phyloP scores from a whole-genome alignment of 2,329 filamentous ascomycete species.

The Nothomitra cinnamomea region DNA sequence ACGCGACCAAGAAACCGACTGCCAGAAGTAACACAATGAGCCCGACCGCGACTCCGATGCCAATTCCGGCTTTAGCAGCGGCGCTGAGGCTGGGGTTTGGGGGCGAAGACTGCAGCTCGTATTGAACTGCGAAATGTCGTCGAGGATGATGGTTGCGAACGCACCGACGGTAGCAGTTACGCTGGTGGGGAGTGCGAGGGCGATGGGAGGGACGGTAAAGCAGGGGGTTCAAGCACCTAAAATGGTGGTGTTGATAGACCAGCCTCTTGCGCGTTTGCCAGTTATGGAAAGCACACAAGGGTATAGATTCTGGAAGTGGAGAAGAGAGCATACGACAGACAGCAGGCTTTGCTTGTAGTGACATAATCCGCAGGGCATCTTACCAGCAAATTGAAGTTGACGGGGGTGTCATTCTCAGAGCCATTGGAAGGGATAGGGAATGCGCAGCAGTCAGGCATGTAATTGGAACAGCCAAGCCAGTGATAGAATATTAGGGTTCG shows the following conservation, averaged over 20 bases:
- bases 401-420: neutral
- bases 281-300: too few species aligned
- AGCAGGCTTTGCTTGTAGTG: constrained; percentile 11
- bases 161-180: constrained; percentile 8
- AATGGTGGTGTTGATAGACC: constrained; percentile 11
- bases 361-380: constrained; percentile 12
- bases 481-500: constrained; percentile 8
- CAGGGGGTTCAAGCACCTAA: constrained; percentile 17
- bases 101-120: constrained; percentile 10
- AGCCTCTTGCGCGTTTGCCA: too few species aligned
- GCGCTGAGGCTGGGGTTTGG: constrained; percentile 8
- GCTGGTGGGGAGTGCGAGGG: constrained; percentile 10
- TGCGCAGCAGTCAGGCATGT: constrained; percentile 11
- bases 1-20: too few species aligned
- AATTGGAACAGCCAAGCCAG: constrained; percentile 11
- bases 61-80: constrained; percentile 15
- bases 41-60: constrained; percentile 10
- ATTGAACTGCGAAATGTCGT: constrained; percentile 16
- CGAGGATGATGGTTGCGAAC: constrained; percentile 14
- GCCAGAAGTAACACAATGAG: constrained; percentile 6
- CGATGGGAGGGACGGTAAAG: constrained; percentile 12
- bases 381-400: constrained; percentile 6
- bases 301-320: too few species aligned
- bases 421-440: constrained; percentile 4
- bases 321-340: constrained; percentile 14